Base-by-base conservation (phyloP, 768 basidiomycete genomes). In the Austroboletus festivus region DNA sequence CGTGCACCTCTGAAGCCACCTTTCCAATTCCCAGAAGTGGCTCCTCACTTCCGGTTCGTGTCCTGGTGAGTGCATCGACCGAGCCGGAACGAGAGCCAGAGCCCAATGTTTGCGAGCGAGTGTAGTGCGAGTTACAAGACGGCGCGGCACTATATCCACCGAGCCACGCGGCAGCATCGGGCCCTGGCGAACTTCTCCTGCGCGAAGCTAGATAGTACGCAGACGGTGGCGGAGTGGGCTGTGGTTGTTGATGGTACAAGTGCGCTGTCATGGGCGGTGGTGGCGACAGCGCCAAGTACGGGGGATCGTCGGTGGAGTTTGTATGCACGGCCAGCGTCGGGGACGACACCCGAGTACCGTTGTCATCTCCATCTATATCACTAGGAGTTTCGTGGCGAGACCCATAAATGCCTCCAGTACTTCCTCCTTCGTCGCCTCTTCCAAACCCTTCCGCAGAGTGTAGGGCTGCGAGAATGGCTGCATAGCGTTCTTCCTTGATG, bases 1-100 rank as follows among this genome's bases (percentile, higher is more conserved):
- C 31, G 4, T 44, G 23, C 18, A 46, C 6, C 5, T 64, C 59
- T 19, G 49, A 23, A 18, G 38, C 24, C 24, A 5, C 31, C 38
- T 39, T 63, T 30, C 56, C 45, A 8, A 60, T 47, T 5, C 56
- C 54, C 5, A 67, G 38, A 11, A 67, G 30, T 8, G 57, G 64
- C 13, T 67, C 65, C 21, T 67, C 67, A 13, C 65, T 67, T 37
- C 65, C 65, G 16, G 61, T 66, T 12, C 45, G 53, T 16, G 64
- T 68, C 38, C 59, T 46, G 4, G 52, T 49, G 28, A 68, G 66
- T 4, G 60, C 61, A 16, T 66, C 62, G 24, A 60, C 53, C 1
- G 63, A 65, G 15, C 56, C 56, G 0, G 60, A 65, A 5, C 54
- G 48, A 20, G 60, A 64, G 1, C 63, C 54, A 24, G 63, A 64